Percentiles rank a stretch among this genome's conserved stretches.
phyloP scores from a whole-genome alignment of 495 filamentous ascomycete species.

The Chaetomidium leptoderma region DNA sequence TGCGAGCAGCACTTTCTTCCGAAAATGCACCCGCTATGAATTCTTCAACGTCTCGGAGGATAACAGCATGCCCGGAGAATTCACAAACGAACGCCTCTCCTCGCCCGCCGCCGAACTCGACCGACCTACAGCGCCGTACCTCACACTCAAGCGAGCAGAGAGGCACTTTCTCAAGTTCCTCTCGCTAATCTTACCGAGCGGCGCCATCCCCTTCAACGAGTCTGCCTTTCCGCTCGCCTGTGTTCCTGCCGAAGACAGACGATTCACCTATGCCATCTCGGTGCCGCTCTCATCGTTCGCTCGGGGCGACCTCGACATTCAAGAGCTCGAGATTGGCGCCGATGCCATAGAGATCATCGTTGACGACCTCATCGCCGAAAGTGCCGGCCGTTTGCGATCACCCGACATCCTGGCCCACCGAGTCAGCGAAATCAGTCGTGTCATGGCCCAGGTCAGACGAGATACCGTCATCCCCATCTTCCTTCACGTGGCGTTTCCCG shows the following conservation, averaged over 20 bases:
- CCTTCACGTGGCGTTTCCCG: constrained; percentile 53
- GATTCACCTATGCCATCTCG: constrained; percentile 63
- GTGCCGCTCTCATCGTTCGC: constrained; percentile 54
- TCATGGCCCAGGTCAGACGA: constrained; percentile 51
- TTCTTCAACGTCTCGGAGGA: constrained; percentile 64
- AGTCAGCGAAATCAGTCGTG: constrained; percentile 48
- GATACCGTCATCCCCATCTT: constrained; percentile 61
- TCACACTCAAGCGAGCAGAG: constrained; percentile 67
- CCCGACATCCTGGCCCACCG: constrained; percentile 44
- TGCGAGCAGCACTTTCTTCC: constrained; percentile 48
- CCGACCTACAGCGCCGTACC: constrained; percentile 53
- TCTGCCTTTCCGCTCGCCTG: constrained; percentile 63
- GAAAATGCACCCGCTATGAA: constrained; percentile 65
- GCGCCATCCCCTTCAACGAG: constrained; percentile 53
- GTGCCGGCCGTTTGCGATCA: constrained; percentile 37
- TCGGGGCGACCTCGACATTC: constrained; percentile 46
- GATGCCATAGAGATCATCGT: constrained; percentile 66
- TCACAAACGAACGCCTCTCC: constrained; percentile 10
- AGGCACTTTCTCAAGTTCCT: constrained; percentile 68
- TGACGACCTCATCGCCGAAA: constrained; percentile 45
- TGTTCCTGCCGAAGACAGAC: constrained; percentile 55
- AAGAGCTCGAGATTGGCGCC: constrained; percentile 58
- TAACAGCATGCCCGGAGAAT: constrained; percentile 6
- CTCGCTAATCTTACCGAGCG: constrained; percentile 53
- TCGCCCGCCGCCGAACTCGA: constrained; percentile 33